Base-by-base conservation (phyloP, 1,139 yeast genomes). In the Debaryomycetaceae sp. region DNA sequence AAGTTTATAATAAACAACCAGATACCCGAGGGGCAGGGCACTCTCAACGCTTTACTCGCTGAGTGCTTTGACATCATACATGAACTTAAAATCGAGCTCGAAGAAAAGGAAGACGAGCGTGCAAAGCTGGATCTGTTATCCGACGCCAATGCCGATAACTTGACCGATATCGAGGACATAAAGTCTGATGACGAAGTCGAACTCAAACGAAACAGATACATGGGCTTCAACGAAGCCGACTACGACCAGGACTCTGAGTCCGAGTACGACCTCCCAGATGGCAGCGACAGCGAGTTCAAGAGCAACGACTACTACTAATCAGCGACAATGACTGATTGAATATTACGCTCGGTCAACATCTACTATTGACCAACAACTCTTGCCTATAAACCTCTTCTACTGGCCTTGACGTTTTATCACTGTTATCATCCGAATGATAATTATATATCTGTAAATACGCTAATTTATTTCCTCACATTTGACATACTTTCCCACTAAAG, bases 11-110 rank as follows among this genome's bases (percentile, higher is more conserved):
- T 88, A 29, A 88, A 87, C 47, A 87, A 81, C 40, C 86, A 87
- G 48, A 83, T 91, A 31, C 98, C 98, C 6, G 97, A 92, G 61
- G 98, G 98, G 11, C 98, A 92, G 63, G 98, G 96, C 8, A 83
- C 95, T 31, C 72, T 92, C 46, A 89, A 83, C 59, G 96, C 96
- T 1, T 66, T 92, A 46, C 70, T 92, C 37, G 94, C 96, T 2
- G 98, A 91, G 61, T 91, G 98, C 61, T 92, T 88, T 59, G 98
- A 92, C 61, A 84, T 91, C 42, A 73, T 87, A 41, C 91, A 92
- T 58, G 98, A 92, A 63, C 71, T 92, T 55, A 85, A 88, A 56
- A 84, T 87, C 28, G 97, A 91, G 56, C 78, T 88, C 45, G 94
- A 88, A 55, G 95, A 87, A 42, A 71, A 68, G 48, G 79, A 78